Evolutionary conservation across 208 protist genomes (phyloP).

Genomic region (Sergeia podlipaevii): DNA sequence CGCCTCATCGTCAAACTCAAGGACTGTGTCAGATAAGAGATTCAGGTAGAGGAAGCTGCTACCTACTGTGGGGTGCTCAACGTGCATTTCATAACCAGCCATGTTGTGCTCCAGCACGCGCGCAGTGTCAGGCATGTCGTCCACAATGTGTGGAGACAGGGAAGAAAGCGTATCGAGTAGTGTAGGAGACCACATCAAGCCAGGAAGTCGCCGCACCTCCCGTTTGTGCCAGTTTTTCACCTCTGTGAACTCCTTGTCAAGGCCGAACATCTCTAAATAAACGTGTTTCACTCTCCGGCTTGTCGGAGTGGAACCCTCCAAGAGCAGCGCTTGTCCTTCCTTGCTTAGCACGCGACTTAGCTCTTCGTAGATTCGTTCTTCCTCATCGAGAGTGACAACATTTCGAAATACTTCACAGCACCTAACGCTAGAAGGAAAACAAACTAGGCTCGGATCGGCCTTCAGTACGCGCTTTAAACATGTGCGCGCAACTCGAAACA

Average conservation of each 20-base stretch:
- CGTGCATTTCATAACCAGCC: constrained; percentile 85
- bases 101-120: constrained; percentile 82
- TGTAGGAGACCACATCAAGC: constrained; percentile 77
- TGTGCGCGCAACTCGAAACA: too few relatives aligned
- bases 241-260: constrained; percentile 67
- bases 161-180: constrained; percentile 37
- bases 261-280: constrained; percentile 81
- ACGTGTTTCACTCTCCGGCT: constrained; percentile 70
- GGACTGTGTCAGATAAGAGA: constrained; percentile 70
- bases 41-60: constrained; percentile 77
- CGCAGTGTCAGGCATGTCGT: constrained; percentile 61
- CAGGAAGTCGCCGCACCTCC: constrained; percentile 62
- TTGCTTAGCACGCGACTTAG: constrained; percentile 47
- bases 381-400: constrained; percentile 51
- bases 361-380: constrained; percentile 72
- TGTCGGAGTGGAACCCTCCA: constrained; percentile 40
- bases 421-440: constrained; percentile 46
- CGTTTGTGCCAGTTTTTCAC: constrained; percentile 67
- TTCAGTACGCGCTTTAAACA: constrained; percentile 13
- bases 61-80: constrained; percentile 81
- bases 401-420: constrained; percentile 73
- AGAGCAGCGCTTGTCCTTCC: constrained; percentile 54
- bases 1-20: constrained; percentile 83
- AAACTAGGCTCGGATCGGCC: constrained; percentile 51
- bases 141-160: constrained; percentile 28